Evolutionary conservation across 768 basidiomycete species (phyloP).

Genomic region (Suillus plorans): DNA sequence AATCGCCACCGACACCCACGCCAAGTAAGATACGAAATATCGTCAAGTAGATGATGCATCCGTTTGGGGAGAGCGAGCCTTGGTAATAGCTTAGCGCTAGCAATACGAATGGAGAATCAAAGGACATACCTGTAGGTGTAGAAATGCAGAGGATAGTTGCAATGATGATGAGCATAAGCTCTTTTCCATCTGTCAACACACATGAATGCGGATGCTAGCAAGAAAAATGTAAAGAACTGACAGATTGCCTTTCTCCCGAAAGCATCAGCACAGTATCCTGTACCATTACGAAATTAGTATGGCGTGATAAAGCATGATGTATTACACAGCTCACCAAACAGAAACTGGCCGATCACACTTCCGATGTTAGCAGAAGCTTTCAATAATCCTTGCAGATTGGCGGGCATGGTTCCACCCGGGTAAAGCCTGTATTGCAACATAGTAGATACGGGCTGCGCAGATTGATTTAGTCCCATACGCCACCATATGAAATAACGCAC

Average conservation of each 20-base stretch:
- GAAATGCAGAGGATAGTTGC: slow-evolving; percentile 72
- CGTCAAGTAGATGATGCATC: slow-evolving; percentile 59
- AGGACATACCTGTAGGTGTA: slow-evolving; percentile 52
- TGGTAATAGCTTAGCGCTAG: slow-evolving; percentile 11
- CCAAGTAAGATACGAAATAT: slow-evolving; percentile 74
- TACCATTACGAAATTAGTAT: not conserved
- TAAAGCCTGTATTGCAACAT: slow-evolving; percentile 70
- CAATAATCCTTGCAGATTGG: slow-evolving; percentile 57
- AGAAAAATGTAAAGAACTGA: slow-evolving; percentile 22
- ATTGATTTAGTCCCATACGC: not conserved
- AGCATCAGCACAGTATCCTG: slow-evolving; percentile 65
- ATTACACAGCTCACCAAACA: slow-evolving; percentile 42
- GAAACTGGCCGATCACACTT: slow-evolving; percentile 68
- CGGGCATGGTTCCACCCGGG: slow-evolving; percentile 48
- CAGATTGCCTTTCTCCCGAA: slow-evolving; percentile 70
- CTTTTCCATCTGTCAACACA: slow-evolving; percentile 58
- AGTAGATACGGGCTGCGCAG: slow-evolving; percentile 55
- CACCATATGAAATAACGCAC: slow-evolving; percentile 12
- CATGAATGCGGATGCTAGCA: slow-evolving; percentile 5
- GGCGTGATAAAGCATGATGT: not conserved
- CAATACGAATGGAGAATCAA: not conserved
- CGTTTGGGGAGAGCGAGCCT: slow-evolving; percentile 49
- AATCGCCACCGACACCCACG: slow-evolving; percentile 78
- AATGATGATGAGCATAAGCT: slow-evolving; percentile 77
- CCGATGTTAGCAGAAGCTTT: slow-evolving; percentile 74